Conservation (phyloP, 768 basidiomycete species). For the Naematelia encephala region DNA sequence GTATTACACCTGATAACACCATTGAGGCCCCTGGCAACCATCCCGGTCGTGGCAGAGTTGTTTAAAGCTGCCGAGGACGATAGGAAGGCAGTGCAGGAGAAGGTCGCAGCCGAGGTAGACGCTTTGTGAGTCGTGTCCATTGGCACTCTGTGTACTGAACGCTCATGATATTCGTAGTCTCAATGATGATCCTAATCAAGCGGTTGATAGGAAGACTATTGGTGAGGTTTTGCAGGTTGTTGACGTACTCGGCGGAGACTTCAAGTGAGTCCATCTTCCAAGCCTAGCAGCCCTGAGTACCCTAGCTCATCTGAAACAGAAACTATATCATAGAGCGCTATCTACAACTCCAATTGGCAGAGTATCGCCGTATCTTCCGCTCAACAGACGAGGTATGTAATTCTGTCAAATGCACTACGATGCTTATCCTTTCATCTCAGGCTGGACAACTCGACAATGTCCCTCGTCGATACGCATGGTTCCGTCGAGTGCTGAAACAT, state of each 20-base stretch:
- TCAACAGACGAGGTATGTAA: conserved; percentile 71
- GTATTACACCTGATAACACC: conserved; percentile 77
- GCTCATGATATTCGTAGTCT: conserved; percentile 57
- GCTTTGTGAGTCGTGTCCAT: conserved; percentile 65
- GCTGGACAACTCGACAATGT: conserved; percentile 94
- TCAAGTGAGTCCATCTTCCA: conserved; percentile 56
- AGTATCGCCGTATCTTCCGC: conserved; percentile 93
- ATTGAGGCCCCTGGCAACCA: conserved; percentile 73
- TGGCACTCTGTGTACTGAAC: not conserved
- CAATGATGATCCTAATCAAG: conserved; percentile 67
- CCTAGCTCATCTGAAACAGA: conserved; percentile 32
- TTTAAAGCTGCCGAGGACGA: conserved; percentile 76
- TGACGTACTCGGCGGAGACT: conserved; percentile 81
- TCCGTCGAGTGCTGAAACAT: conserved; percentile 72
- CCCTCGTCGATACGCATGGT: conserved; percentile 90
- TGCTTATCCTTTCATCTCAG: conserved; percentile 22
- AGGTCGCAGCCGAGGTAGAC: conserved; percentile 88
- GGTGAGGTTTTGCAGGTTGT: conserved; percentile 81
- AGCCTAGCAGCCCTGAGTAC: not conserved
- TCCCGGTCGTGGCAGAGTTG: conserved; percentile 71
- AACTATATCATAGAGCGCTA: conserved; percentile 80
- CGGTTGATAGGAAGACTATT: conserved; percentile 63
- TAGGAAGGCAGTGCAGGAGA: conserved; percentile 73
- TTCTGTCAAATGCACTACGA: not conserved
- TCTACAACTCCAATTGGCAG: conserved; percentile 81